These are phyloP conservation scores for Fusarium multiceps DNA, from an alignment of 2,329 filamentous ascomycete genomes.

Conservation along the genomic window DNA sequence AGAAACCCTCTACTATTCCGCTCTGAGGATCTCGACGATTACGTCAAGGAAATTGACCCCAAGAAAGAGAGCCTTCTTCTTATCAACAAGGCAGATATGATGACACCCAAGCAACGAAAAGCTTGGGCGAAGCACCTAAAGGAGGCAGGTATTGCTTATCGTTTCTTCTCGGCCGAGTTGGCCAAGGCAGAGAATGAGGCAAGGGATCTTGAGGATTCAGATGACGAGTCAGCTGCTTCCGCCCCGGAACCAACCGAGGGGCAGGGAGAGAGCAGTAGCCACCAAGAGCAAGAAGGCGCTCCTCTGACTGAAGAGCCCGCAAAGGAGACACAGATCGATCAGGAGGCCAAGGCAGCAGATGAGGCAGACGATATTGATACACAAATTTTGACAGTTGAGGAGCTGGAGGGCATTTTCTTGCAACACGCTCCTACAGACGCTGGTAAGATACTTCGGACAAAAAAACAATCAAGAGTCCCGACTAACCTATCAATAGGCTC, in stretches of 20 bases:
- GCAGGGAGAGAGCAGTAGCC: conserved; percentile 42
- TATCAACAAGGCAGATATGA: conserved; percentile 99
- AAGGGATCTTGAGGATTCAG: conserved; percentile 64
- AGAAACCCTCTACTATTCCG: conserved; percentile 94
- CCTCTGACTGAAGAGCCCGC: conserved; percentile 48
- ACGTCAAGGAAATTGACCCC: conserved; percentile 91
- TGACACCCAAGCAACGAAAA: conserved; percentile 85
- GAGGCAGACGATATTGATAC: conserved; percentile 66
- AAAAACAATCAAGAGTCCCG: neutral
- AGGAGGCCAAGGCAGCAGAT: conserved; percentile 37
- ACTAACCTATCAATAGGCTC: conserved; percentile 51
- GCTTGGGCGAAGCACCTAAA: conserved; percentile 90
- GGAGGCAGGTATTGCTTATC: conserved; percentile 83
- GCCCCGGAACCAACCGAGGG: conserved; percentile 44
- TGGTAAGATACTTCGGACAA: conserved; percentile 54
- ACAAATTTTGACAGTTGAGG: conserved; percentile 89
- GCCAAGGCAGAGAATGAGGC: conserved; percentile 91
- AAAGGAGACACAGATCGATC: conserved; percentile 33
- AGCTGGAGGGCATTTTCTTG: conserved; percentile 90
- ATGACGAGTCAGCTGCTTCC: conserved; percentile 48
- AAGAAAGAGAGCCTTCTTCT: conserved; percentile 91
- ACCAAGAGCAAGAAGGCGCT: conserved; percentile 43
- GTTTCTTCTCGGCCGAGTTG: conserved; percentile 94
- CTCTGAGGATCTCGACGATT: conserved; percentile 90
- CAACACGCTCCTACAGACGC: conserved; percentile 69